Evolutionary conservation across 2,329 filamentous ascomycete species (phyloP).

Genomic region (Pseudogymnoascus sp.): DNA sequence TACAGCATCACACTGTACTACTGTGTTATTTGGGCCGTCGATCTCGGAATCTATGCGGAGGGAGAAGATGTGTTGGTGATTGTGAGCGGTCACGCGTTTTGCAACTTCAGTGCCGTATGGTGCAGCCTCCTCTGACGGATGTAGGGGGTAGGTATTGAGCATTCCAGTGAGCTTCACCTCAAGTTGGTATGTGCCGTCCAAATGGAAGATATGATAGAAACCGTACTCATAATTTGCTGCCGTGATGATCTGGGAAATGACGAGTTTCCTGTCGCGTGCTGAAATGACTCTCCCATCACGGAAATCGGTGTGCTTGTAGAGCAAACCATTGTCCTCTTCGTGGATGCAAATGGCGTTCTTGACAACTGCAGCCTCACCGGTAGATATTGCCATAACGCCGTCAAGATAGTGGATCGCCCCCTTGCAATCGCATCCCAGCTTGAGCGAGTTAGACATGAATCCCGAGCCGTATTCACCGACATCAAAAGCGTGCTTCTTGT

Average conservation of each 20-base stretch:
- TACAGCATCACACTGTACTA: conserved; percentile 75
- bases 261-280: conserved; percentile 75
- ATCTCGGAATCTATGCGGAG: conserved; percentile 80
- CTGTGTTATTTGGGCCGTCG: conserved; percentile 75
- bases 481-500: conserved; percentile 76
- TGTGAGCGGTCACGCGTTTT: conserved; percentile 84
- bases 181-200: conserved; percentile 85
- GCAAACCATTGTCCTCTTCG: conserved; percentile 83
- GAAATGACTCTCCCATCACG: conserved; percentile 81
- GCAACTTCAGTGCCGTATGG: conserved; percentile 92
- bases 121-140: conserved; percentile 69
- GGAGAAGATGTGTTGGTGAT: conserved; percentile 94
- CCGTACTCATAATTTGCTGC: conserved; percentile 95
- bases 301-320: conserved; percentile 95
- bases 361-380: conserved; percentile 69
- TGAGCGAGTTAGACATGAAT: conserved; percentile 74
- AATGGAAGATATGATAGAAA: conserved; percentile 82
- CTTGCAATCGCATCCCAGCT: conserved; percentile 79
- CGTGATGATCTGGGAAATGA: conserved; percentile 88
- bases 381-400: conserved; percentile 72
- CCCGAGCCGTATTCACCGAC: conserved; percentile 74
- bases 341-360: conserved; percentile 95
- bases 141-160: conserved; percentile 82
- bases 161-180: conserved; percentile 91
- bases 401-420: conserved; percentile 88